Evolutionary conservation across 2,329 filamentous ascomycete genomes (phyloP).

Genomic region (Gyromitra esculenta): DNA sequence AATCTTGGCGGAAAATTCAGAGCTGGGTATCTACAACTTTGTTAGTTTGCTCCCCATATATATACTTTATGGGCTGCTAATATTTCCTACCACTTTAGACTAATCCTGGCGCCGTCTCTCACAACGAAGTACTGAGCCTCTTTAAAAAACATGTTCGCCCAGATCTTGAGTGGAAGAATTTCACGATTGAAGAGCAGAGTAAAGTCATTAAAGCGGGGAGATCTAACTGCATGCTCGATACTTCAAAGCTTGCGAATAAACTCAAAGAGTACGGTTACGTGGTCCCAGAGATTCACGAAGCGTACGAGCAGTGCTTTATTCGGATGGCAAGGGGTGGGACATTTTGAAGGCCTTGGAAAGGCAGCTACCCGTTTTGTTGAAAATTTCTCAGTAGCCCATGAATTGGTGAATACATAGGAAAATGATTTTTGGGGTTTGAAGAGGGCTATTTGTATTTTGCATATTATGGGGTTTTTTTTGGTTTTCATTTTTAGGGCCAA

Average conservation of each 20-base stretch:
- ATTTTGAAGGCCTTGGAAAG: constrained; percentile 61
- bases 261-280: constrained; percentile 69
- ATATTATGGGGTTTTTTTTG: background rate
- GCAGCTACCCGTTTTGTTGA: background rate
- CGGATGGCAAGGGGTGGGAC: constrained; percentile 70
- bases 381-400: background rate
- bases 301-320: constrained; percentile 71
- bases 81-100: constrained; percentile 60
- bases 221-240: constrained; percentile 73
- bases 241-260: constrained; percentile 70
- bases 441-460: background rate
- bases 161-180: constrained; percentile 72
- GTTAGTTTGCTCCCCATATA: constrained; percentile 23
- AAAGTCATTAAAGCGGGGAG: constrained; percentile 74
- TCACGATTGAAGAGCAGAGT: constrained; percentile 72
- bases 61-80: constrained; percentile 12
- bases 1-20: constrained; percentile 69
- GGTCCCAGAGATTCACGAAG: constrained; percentile 69
- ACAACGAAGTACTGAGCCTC: constrained; percentile 73
- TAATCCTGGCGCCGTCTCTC: constrained; percentile 75
- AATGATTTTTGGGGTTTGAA: background rate
- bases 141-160: constrained; percentile 73
- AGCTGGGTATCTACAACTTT: constrained; percentile 75
- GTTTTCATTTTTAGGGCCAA: constrained; percentile 7
- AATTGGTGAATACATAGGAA: background rate